Evolutionary conservation across 2,329 filamentous ascomycete species (phyloP).

Genomic region (Lasiodiplodia sp.): DNA sequence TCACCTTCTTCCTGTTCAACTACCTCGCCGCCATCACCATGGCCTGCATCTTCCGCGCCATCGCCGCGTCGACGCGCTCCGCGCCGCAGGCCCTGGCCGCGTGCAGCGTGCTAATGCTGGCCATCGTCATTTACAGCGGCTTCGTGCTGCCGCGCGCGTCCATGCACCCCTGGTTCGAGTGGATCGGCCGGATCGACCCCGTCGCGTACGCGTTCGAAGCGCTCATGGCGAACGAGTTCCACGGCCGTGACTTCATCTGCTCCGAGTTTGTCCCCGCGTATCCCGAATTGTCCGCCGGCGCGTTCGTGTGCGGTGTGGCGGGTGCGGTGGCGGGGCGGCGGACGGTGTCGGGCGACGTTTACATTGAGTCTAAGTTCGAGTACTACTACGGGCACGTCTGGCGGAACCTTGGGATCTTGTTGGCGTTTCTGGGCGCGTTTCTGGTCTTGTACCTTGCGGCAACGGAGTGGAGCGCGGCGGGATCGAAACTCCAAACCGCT

Average conservation of each 20-base stretch:
- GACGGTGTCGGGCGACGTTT: slow-evolving; percentile 50
- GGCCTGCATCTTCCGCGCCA: slow-evolving; percentile 83
- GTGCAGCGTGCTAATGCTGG: slow-evolving; percentile 65
- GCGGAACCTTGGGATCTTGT: slow-evolving; percentile 73
- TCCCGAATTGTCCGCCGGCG: slow-evolving; percentile 36
- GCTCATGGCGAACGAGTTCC: slow-evolving; percentile 78
- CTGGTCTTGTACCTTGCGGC: not conserved
- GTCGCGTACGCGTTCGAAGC: slow-evolving; percentile 81
- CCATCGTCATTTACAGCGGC: slow-evolving; percentile 71
- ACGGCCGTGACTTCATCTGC: slow-evolving; percentile 41
- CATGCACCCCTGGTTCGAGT: slow-evolving; percentile 56
- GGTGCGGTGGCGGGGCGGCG: slow-evolving; percentile 50
- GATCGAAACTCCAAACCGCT: not conserved
- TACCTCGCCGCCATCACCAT: slow-evolving; percentile 70
- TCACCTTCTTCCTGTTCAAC: slow-evolving; percentile 79
- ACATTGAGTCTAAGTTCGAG: slow-evolving; percentile 38
- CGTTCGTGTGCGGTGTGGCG: slow-evolving; percentile 50
- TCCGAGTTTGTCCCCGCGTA: slow-evolving; percentile 56
- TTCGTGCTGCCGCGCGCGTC: slow-evolving; percentile 72
- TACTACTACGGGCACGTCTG: slow-evolving; percentile 52
- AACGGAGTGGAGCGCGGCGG: not conserved
- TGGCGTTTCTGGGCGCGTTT: slow-evolving; percentile 60
- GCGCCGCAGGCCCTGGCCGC: slow-evolving; percentile 64
- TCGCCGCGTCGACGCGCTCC: slow-evolving; percentile 76
- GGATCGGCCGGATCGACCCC: slow-evolving; percentile 74